phyloP scores from a whole-genome alignment of 495 filamentous ascomycete species.

The Corynascus novoguineensis region DNA sequence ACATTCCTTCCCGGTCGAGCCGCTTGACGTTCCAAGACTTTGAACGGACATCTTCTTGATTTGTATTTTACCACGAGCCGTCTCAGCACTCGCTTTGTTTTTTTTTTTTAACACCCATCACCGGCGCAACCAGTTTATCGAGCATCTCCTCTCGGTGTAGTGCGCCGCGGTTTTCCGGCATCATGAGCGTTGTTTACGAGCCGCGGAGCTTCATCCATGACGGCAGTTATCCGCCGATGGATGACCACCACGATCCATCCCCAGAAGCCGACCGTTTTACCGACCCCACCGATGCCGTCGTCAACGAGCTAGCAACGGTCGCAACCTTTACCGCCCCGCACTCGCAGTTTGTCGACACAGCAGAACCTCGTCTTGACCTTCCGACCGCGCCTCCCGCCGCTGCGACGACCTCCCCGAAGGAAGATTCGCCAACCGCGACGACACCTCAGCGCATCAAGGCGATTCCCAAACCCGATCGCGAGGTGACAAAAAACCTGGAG shows the following conservation, averaged over 20 bases:
- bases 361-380: constrained; percentile 24
- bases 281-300: constrained; percentile 30
- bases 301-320: constrained; percentile 26
- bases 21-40: background rate
- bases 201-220: constrained; percentile 34
- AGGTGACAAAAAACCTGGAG: constrained; percentile 53
- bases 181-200: constrained; percentile 42
- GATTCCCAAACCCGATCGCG: constrained; percentile 46
- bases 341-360: constrained; percentile 16
- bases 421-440: constrained; percentile 23
- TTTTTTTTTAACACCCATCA: background rate
- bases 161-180: constrained; percentile 19
- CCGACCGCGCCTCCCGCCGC: background rate
- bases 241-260: constrained; percentile 26
- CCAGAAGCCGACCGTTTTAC: constrained; percentile 25
- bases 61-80: background rate
- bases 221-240: constrained; percentile 32
- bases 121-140: background rate
- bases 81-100: background rate
- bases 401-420: constrained; percentile 17
- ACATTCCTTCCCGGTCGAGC: background rate
- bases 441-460: constrained; percentile 39
- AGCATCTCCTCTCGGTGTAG: constrained; percentile 12
- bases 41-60: background rate
- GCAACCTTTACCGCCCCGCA: constrained; percentile 25